Evolutionary conservation across 257 asterid genomes (phyloP).

Genomic region (Oldenlandia corymbosa): DNA sequence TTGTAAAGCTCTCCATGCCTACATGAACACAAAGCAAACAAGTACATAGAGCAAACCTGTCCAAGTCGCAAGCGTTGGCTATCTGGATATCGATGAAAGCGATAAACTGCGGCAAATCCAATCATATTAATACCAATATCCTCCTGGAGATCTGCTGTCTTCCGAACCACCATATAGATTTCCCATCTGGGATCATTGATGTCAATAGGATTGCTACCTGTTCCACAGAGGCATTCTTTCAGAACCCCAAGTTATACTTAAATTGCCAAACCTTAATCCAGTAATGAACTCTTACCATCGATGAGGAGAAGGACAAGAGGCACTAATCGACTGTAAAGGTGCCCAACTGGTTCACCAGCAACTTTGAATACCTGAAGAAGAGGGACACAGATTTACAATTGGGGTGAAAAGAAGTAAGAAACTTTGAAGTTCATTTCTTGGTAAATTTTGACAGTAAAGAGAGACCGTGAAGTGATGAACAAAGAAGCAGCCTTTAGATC

Average conservation of each 20-base stretch:
- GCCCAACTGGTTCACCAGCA: constrained; percentile 54
- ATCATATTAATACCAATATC: constrained; percentile 37
- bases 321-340: constrained; percentile 55
- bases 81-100: constrained; percentile 67
- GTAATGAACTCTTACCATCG: constrained; percentile 39
- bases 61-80: constrained; percentile 78
- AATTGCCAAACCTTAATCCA: constrained; percentile 4
- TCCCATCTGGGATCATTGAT: constrained; percentile 89
- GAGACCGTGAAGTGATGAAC: neutral
- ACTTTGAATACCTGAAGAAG: constrained; percentile 39
- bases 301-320: constrained; percentile 68
- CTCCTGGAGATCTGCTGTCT: constrained; percentile 23
- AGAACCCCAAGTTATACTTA: neutral
- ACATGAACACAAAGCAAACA: neutral
- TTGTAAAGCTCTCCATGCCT: constrained; percentile 2
- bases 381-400: neutral
- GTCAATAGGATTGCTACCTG: constrained; percentile 99
- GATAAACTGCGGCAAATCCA: constrained; percentile 90
- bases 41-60: constrained; percentile 47
- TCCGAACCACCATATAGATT: constrained; percentile 58
- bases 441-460: no score
- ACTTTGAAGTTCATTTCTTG: neutral
- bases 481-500: neutral
- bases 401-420: neutral
- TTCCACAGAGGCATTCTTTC: constrained; percentile 16